A percentile compares a stretch with the other conserved stretches of the same genome.
phyloP scores from a whole-genome alignment of 140 eudicot genomes.

The Bidens hawaiensis region DNA sequence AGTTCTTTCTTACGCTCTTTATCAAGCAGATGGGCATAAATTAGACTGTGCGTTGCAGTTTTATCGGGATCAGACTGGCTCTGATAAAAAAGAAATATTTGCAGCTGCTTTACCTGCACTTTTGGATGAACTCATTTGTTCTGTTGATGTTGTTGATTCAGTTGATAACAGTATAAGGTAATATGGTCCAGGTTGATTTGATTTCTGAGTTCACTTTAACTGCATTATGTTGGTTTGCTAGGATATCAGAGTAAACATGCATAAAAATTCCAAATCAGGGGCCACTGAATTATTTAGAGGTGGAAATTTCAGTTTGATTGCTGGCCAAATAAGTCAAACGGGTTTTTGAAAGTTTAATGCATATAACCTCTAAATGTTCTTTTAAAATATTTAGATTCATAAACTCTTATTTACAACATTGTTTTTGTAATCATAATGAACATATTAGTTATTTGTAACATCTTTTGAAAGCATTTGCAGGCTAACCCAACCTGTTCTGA shows the following conservation, averaged over 20 bases:
- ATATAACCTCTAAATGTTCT: not conserved
- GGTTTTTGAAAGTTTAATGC: not conserved
- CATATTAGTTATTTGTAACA: not conserved
- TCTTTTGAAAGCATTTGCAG: not conserved
- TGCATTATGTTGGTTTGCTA: not conserved
- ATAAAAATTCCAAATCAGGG: not conserved
- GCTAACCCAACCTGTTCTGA: not conserved
- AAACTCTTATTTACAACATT: not conserved
- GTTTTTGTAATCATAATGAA: not conserved
- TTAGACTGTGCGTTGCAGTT: constrained; percentile 72
- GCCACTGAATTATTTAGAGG: constrained; percentile 8
- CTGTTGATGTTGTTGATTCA: constrained; percentile 64
- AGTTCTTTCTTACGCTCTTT: constrained; percentile 93
- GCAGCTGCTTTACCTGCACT: constrained; percentile 91
- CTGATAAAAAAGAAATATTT: constrained; percentile 68
- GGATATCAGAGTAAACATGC: constrained; percentile 10
- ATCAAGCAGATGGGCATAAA: constrained; percentile 64
- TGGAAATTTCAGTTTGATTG: not conserved
- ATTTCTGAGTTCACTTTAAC: constrained; percentile 4
- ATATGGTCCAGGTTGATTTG: not conserved
- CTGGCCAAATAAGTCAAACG: not conserved
- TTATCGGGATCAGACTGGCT: constrained; percentile 70
- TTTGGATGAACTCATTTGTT: constrained; percentile 89
- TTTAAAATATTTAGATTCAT: not conserved
- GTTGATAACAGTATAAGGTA: constrained; percentile 76